Evolutionary conservation across 2,329 filamentous ascomycete genomes (phyloP), one percentile per base, ranked within the genome.

Genomic region (Hymenoscyphus infarciens): DNA sequence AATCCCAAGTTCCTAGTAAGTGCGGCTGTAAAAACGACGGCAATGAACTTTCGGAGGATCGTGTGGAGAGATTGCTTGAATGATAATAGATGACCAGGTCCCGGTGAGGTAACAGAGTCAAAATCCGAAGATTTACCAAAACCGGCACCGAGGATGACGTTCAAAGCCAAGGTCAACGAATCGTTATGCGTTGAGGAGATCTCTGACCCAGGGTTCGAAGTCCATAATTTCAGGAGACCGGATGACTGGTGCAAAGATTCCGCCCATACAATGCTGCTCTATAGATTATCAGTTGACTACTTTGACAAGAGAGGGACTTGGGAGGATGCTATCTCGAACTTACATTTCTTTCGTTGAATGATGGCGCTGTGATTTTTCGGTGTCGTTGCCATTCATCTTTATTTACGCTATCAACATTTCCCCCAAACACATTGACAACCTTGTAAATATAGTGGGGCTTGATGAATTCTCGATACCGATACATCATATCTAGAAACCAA

Each of bases 141-240:
- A 2, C 80, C 81, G 58, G 81, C 81, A 59, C 76, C 75, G 66
- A 79, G 81, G 65, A 83, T 82, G 42, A 83, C 77, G 68, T 82
- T 78, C 19, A 83, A 69, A 56, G 77, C 79, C 64, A 82, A 72
- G 57, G 77, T 77, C 80, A 82, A 82, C 1, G 79, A 76, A 49
- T 78, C 75, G 6, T 56, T 27, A 38, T 25, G 25, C 3, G 75
- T 70, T 3, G 19, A 68, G 6, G 64, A 52, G 1, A 72, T 59
- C 5, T 38, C 15, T 25, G 15, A 19, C 7, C 27, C 52, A 5
- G 11, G 31, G 7, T 25, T 10, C 8, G 10, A 25, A 22, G 19
- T 59, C 69, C 69, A 71, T 49, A 66, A 52, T 16, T 67, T 29
- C 31, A 72, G 52, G 73, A 77, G 73, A 33, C 74, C 69, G 11